phyloP scores from a whole-genome alignment of 805 yeast species.

The Starmerella powellii region DNA sequence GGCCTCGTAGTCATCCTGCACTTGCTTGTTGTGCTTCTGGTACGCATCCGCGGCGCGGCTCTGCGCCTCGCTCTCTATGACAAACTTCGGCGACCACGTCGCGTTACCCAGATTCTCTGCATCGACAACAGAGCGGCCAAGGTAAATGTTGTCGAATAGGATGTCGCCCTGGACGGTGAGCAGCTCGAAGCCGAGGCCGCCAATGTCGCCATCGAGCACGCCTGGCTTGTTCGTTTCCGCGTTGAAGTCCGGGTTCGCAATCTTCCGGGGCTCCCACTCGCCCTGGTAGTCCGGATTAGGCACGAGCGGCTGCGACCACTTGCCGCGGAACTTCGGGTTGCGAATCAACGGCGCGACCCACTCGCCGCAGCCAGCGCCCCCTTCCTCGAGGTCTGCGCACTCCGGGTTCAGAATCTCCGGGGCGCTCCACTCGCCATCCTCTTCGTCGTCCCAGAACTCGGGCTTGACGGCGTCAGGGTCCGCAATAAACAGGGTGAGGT shows the following conservation, averaged over 20 bases:
- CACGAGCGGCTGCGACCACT: conserved; percentile 59
- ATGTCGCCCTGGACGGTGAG: conserved; percentile 76
- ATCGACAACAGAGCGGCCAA: conserved; percentile 73
- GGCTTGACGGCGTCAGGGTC: conserved; percentile 64
- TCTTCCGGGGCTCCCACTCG: conserved; percentile 55
- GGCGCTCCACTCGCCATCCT: conserved; percentile 76
- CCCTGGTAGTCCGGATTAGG: conserved; percentile 71
- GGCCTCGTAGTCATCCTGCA: conserved; percentile 15
- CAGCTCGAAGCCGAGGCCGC: conserved; percentile 76
- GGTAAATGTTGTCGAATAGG: conserved; percentile 68
- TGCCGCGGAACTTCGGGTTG: conserved; percentile 65
- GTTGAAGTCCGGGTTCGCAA: conserved; percentile 63
- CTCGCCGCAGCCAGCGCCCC: conserved; percentile 59
- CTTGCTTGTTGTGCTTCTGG: conserved; percentile 9
- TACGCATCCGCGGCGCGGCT: conserved; percentile 21
- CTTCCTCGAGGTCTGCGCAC: conserved; percentile 36
- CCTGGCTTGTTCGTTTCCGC: conserved; percentile 35
- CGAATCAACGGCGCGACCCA: conserved; percentile 59
- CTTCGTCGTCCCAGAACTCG: conserved; percentile 77
- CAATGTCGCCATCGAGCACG: conserved; percentile 47
- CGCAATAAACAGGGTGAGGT: conserved; percentile 41
- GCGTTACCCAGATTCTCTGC: conserved; percentile 74
- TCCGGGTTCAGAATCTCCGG: conserved; percentile 60
- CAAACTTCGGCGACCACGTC: conserved; percentile 42
- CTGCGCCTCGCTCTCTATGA: conserved; percentile 26